These are phyloP conservation scores for Corylus heterophylla DNA, from an alignment of 306 rosid genomes.

Conservation along the genomic window DNA sequence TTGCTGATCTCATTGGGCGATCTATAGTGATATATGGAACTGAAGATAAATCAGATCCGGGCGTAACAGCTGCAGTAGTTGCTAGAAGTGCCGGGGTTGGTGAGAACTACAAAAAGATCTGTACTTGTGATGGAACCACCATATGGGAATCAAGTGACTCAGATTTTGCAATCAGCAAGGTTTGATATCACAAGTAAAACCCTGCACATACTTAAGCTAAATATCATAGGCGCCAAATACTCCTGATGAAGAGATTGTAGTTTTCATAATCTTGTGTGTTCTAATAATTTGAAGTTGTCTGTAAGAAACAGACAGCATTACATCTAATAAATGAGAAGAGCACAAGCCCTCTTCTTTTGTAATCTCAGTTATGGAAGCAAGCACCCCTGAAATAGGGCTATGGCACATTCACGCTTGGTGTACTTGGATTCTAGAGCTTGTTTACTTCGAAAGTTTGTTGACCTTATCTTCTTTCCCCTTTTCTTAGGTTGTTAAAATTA, in stretches of 20 bases:
- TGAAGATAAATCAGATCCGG: slow-evolving; percentile 64
- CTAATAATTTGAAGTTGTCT: not conserved
- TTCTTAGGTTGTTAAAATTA: no score
- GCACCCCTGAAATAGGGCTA: not conserved
- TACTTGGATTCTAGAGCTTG: no score
- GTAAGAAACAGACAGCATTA: not conserved
- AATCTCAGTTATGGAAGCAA: not conserved
- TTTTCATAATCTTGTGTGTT: not conserved
- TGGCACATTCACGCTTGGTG: not conserved
- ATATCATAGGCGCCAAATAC: not conserved
- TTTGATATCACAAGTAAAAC: slow-evolving; percentile 21
- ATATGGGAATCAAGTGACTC: slow-evolving; percentile 54
- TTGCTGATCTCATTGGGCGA: slow-evolving; percentile 87
- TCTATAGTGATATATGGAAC: slow-evolving; percentile 63
- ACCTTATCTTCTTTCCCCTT: not conserved
- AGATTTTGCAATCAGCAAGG: slow-evolving; percentile 42
- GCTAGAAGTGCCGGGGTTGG: slow-evolving; percentile 99
- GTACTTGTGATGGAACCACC: slow-evolving; percentile 70
- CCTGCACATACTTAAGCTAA: not conserved
- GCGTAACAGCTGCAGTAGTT: slow-evolving; percentile 76
- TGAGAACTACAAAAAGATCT: slow-evolving; percentile 86
- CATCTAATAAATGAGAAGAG: not conserved
- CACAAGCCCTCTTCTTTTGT: not conserved
- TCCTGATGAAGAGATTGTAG: not conserved
- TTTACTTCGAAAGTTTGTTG: no score